Conservation (phyloP, 352 stramenopile species). For the Globisporangium spinosum region DNA sequence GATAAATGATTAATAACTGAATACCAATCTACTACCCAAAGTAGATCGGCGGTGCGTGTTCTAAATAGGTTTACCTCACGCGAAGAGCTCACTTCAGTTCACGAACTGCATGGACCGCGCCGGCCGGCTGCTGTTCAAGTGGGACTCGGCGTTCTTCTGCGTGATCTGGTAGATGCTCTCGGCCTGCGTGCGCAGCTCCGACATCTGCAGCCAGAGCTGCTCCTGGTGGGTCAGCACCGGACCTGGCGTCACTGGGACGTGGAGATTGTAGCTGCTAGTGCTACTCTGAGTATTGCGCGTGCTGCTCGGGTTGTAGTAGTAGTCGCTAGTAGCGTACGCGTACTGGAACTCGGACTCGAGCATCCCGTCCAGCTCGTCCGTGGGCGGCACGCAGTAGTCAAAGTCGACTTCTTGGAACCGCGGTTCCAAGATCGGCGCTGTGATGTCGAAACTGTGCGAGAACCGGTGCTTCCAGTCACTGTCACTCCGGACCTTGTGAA, state of each 20-base stretch:
- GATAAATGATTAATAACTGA: not conserved
- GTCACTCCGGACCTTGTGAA: not conserved
- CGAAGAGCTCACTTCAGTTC: not conserved
- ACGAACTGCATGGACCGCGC: conserved; percentile 2
- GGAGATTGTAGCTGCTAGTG: too few species aligned
- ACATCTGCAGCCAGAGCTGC: conserved; percentile 48
- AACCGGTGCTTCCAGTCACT: conserved; percentile 8
- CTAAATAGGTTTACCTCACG: not conserved
- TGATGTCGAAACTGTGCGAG: conserved; percentile 15
- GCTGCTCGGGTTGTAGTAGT: not conserved
- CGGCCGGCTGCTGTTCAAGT: conserved; percentile 6
- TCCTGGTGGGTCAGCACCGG: conserved; percentile 13
- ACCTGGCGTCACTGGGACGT: too few species aligned
- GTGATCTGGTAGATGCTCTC: conserved; percentile 43
- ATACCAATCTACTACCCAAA: not conserved
- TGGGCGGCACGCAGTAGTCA: not conserved
- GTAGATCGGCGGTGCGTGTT: not conserved
- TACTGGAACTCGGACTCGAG: not conserved
- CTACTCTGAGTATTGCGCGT: not conserved
- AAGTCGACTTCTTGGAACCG: not conserved
- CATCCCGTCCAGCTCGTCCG: conserved; percentile 8
- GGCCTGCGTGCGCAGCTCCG: conserved; percentile 36
- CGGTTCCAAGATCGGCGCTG: conserved; percentile 3
- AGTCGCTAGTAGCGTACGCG: not conserved
- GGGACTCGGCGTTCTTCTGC: conserved; percentile 9